Percentiles rank a stretch among this genome's conserved stretches.
These are phyloP conservation scores for Gastrodia elata DNA, from an alignment of 106 monocot species.

Conservation along the genomic window DNA sequence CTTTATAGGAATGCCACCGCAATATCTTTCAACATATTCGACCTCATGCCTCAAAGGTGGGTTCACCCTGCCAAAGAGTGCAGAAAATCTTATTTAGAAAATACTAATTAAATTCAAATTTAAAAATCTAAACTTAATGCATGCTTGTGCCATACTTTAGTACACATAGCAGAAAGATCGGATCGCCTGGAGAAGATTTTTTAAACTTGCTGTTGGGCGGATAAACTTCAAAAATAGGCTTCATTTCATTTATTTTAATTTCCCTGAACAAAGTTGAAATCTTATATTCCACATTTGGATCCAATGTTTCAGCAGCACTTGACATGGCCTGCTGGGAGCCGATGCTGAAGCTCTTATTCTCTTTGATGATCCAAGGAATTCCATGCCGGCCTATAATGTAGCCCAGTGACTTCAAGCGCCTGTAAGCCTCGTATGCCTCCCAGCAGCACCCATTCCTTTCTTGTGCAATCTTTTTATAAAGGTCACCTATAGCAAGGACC, in stretches of 20 bases:
- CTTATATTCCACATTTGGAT: conserved; percentile 1
- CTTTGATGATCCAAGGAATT: conserved; percentile 61
- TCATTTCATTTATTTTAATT: conserved; percentile 39
- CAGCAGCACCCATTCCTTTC: conserved; percentile 49
- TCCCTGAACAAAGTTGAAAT: conserved; percentile 19
- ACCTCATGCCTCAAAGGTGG: conserved; percentile 48
- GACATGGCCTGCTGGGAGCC: not conserved
- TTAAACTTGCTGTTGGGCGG: conserved; percentile 77
- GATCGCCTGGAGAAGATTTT: conserved; percentile 66
- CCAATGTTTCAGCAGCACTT: conserved; percentile 7
- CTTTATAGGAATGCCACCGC: conserved; percentile 44
- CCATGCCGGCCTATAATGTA: conserved; percentile 72
- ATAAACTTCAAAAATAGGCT: conserved; percentile 67
- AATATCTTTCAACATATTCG: conserved; percentile 38
- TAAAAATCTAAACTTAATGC: not conserved
- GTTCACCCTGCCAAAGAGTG: conserved; percentile 32
- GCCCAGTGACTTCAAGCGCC: conserved; percentile 75
- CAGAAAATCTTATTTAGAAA: not conserved
- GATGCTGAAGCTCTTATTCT: not conserved
- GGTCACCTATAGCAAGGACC: conserved; percentile 32
- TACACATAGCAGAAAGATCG: conserved; percentile 58
- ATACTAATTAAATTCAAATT: not conserved
- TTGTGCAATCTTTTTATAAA: conserved; percentile 48
- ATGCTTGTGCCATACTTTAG: conserved; percentile 27
- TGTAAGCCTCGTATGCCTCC: conserved; percentile 59